Percentiles rank a stretch among this genome's conserved stretches.
phyloP scores from a whole-genome alignment of 257 asterid genomes.

The Lycium barbarum region DNA sequence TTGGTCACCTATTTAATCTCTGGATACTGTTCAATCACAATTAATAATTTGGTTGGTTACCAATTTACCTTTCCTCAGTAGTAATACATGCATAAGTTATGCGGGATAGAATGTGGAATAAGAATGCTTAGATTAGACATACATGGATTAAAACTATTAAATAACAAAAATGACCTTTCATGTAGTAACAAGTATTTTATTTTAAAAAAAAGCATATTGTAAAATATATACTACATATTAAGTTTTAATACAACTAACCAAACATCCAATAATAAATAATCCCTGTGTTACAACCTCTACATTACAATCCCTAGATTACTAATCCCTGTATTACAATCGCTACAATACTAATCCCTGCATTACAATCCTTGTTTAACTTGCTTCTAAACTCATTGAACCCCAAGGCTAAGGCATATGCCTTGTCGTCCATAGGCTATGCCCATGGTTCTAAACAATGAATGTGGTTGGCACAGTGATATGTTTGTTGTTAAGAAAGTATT shows the following conservation, averaged over 20 bases:
- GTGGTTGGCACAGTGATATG: not conserved
- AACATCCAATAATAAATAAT: not conserved
- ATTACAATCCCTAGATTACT: too few species aligned
- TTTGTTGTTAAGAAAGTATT: not conserved
- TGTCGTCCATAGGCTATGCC: not conserved
- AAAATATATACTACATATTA: not conserved
- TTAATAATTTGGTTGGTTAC: not conserved
- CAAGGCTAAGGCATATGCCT: not conserved
- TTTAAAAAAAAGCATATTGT: not conserved
- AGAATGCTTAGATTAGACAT: not conserved
- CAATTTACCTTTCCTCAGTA: not conserved
- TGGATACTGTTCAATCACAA: not conserved
- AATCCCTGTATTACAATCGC: not conserved
- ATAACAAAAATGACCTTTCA: not conserved
- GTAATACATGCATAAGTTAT: not conserved
- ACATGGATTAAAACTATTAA: not conserved
- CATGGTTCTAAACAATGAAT: conserved; percentile 10
- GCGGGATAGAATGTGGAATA: conserved; percentile 1
- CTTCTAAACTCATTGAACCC: not conserved
- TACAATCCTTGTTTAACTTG: not conserved
- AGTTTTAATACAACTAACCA: not conserved
- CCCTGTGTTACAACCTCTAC: not conserved
- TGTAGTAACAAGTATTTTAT: not conserved
- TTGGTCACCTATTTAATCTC: not conserved
- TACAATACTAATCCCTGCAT: too few species aligned